These are phyloP conservation scores for Aureobasidium sp. DNA, from an alignment of 2,329 filamentous ascomycete species.

Conservation along the genomic window DNA sequence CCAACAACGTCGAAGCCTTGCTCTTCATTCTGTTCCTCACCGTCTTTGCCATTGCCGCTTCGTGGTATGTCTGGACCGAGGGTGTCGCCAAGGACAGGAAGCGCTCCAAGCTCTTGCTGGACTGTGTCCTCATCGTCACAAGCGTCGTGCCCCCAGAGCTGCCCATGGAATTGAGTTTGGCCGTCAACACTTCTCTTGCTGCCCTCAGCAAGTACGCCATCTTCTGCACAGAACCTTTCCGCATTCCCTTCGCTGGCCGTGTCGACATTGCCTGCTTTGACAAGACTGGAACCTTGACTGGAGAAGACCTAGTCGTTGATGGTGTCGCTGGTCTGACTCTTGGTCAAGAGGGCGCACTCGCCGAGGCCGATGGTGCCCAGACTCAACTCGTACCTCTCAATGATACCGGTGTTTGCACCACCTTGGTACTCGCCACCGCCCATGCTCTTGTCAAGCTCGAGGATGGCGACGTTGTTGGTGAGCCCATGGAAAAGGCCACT, in stretches of 20 bases:
- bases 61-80: constrained; percentile 98
- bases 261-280: constrained; percentile 97
- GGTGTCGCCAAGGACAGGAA: constrained; percentile 92
- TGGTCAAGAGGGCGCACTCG: constrained; percentile 55
- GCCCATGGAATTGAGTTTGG: constrained; percentile 94
- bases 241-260: constrained; percentile 91
- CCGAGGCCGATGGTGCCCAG: constrained; percentile 75
- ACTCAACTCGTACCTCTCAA: constrained; percentile 67
- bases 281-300: constrained; percentile 94
- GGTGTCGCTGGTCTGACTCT: constrained; percentile 86
- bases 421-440: constrained; percentile 86
- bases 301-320: constrained; percentile 93
- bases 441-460: constrained; percentile 94
- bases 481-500: constrained; percentile 98
- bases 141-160: constrained; percentile 97
- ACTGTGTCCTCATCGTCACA: constrained; percentile 95
- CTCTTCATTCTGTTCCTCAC: constrained; percentile 95
- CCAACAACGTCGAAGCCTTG: constrained; percentile 93
- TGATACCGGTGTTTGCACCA: constrained; percentile 70
- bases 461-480: constrained; percentile 93
- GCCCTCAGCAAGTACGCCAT: constrained; percentile 93
- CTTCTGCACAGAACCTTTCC: constrained; percentile 97
- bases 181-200: constrained; percentile 94
- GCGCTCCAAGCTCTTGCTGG: constrained; percentile 90
- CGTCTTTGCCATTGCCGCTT: constrained; percentile 91